Base-by-base conservation (phyloP, 495 filamentous ascomycete species). In the Evansstolkia leycettana region DNA sequence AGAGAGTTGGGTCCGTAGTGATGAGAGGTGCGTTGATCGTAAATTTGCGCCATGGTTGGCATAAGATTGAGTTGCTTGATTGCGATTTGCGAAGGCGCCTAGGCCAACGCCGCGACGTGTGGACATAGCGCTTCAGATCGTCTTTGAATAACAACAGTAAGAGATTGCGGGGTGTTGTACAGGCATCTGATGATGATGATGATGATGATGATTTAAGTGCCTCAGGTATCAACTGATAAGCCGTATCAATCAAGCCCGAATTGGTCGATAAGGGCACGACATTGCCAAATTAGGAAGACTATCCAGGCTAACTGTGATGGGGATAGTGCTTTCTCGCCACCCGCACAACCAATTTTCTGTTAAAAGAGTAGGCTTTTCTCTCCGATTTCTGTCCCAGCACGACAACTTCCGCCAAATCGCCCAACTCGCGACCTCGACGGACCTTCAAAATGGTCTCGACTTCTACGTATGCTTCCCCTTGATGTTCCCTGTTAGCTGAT, bases 1-100 rank as follows among this genome's bases (percentile, higher is more conserved):
- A 40, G 85, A 76, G 42, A 98, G 82, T 54, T 98, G 90, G 10
- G 84, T 94, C 34, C 80, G 74, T 32, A 98, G 75, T 2, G 87
- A 85, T 33, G 77, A 70, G 14, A 81, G 70, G 63, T 98, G 84
- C 18, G 77, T 72, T 28, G 73, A 77, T 33, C 86, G 84, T 3
- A 98, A 75, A n/a, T 67, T 73, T 38, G 74, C 75, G 51, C 90
- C 90, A 68, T 96, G 92, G 37, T 70, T 76, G 17, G 89, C 84
- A 59, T 87, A 98, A 42, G 84, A 84, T 13, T 82, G 75, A 15
- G 77, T 80, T 17, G 84, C 75, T 43, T 92, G 75, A 26, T 72
- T 77, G 36, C 77, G 80, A 45, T 88, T 82, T 46, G 83, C 79
- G 49, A 98, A 90, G 57, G 92, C 86, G 17, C 82, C 84, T 33